Evolutionary conservation across 768 basidiomycete species (phyloP).

Genomic region (Bullera alba): DNA sequence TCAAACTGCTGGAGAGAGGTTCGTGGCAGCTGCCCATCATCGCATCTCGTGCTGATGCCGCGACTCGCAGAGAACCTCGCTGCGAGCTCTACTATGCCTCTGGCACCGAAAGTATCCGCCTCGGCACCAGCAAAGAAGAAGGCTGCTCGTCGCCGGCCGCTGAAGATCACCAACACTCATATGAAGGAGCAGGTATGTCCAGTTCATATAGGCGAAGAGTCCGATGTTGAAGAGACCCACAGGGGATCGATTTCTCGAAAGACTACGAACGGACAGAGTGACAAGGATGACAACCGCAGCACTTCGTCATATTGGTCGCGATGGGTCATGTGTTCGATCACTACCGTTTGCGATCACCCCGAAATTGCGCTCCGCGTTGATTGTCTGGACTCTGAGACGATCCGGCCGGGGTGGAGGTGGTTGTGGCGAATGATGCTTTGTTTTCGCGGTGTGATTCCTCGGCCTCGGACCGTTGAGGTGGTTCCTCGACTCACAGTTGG

Average conservation of each 20-base stretch:
- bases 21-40: slow-evolving; percentile 1
- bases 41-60: background rate
- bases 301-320: too few relatives aligned
- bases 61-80: slow-evolving; percentile 17
- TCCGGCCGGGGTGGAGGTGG: too few relatives aligned
- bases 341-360: too few relatives aligned
- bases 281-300: too few relatives aligned
- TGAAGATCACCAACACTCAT: slow-evolving; percentile 28
- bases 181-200: slow-evolving; percentile 25
- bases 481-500: too few relatives aligned
- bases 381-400: too few relatives aligned
- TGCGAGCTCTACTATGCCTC: slow-evolving; percentile 10
- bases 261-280: too few relatives aligned
- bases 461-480: too few relatives aligned
- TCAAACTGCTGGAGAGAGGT: slow-evolving; percentile 20
- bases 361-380: too few relatives aligned
- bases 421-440: too few relatives aligned
- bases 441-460: too few relatives aligned
- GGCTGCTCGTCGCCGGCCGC: slow-evolving; percentile 8
- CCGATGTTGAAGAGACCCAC: background rate
- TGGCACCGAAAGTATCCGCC: slow-evolving; percentile 10
- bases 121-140: slow-evolving; percentile 20
- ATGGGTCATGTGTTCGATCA: too few relatives aligned
- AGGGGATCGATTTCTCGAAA: slow-evolving; percentile 30
- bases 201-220: background rate